A percentile compares a stretch with the other conserved stretches of the same genome.
Evolutionary conservation across 1,284 basidiomycete genomes (phyloP).

Genomic region (Microbotryum silenes-acaulis): DNA sequence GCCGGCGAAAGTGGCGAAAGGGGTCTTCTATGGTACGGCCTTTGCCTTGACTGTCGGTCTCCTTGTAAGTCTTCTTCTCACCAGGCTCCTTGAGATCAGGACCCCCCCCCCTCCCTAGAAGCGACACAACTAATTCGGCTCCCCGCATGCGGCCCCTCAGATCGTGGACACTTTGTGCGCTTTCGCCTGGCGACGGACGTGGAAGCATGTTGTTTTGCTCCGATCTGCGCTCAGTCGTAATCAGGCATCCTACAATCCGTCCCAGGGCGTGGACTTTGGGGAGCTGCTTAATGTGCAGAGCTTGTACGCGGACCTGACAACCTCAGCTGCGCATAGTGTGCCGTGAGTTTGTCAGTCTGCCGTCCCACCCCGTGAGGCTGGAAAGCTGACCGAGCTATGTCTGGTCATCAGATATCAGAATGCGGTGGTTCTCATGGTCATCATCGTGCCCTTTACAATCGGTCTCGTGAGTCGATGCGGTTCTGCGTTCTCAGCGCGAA

Average conservation of each 20-base stretch:
- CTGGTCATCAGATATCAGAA: not conserved
- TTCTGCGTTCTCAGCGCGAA: not conserved
- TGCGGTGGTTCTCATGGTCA: not conserved
- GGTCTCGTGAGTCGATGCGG: not conserved
- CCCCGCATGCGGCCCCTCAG: not conserved
- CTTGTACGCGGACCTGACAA: not conserved
- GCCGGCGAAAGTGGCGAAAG: not conserved
- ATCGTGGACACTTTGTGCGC: constrained; percentile 6
- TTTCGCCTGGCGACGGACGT: not conserved
- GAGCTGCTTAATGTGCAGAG: not conserved
- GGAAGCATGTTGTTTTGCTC: not conserved
- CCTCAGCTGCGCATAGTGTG: not conserved
- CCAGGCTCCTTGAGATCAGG: too few species aligned
- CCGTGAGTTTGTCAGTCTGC: not conserved
- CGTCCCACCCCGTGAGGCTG: not conserved
- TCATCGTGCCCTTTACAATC: not conserved
- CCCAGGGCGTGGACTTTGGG: too few species aligned
- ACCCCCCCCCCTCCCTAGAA: too few species aligned
- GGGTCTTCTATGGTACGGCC: not conserved
- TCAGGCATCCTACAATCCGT: not conserved
- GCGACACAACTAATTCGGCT: too few species aligned
- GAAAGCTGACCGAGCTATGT: too few species aligned
- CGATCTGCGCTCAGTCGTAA: not conserved
- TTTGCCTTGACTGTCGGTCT: not conserved
- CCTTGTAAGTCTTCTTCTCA: not conserved